Evolutionary conservation across 2,329 filamentous ascomycete genomes (phyloP).

Genomic region (Aspergillus calidoustus): DNA sequence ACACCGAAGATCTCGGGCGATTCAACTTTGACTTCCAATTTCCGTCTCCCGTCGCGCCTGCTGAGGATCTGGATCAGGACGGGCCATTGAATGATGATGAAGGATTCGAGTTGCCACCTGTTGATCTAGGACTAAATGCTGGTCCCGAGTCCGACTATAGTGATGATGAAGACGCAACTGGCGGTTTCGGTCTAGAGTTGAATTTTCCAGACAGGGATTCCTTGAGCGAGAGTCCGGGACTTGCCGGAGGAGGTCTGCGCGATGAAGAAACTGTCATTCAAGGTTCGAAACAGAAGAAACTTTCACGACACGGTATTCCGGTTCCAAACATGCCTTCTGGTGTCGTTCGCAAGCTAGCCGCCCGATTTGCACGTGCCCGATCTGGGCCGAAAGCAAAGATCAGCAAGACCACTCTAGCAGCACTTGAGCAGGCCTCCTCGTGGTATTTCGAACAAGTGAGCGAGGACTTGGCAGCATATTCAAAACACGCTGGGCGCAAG

Average conservation of each 20-base stretch:
- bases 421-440: conserved; percentile 79
- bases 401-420: conserved; percentile 72
- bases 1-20: conserved; percentile 49
- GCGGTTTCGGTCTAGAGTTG: conserved; percentile 38
- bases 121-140: conserved; percentile 32
- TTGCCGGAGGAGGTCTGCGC: conserved; percentile 43
- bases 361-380: conserved; percentile 70
- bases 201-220: conserved; percentile 34
- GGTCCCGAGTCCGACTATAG: conserved; percentile 33
- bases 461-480: conserved; percentile 78
- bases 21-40: conserved; percentile 49
- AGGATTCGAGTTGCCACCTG: conserved; percentile 39
- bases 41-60: conserved; percentile 40
- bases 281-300: conserved; percentile 55
- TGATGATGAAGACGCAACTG: conserved; percentile 29
- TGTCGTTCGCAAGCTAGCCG: conserved; percentile 69
- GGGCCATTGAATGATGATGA: conserved; percentile 40
- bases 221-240: conserved; percentile 37
- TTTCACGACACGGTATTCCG: conserved; percentile 73
- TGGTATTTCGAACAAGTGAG: conserved; percentile 91
- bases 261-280: conserved; percentile 35
- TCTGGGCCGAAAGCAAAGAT: conserved; percentile 71
- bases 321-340: conserved; percentile 75
- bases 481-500: conserved; percentile 79
- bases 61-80: conserved; percentile 36